Conservation (phyloP, 2,329 filamentous ascomycete genomes). For the Pseudopithomyces chartarum region DNA sequence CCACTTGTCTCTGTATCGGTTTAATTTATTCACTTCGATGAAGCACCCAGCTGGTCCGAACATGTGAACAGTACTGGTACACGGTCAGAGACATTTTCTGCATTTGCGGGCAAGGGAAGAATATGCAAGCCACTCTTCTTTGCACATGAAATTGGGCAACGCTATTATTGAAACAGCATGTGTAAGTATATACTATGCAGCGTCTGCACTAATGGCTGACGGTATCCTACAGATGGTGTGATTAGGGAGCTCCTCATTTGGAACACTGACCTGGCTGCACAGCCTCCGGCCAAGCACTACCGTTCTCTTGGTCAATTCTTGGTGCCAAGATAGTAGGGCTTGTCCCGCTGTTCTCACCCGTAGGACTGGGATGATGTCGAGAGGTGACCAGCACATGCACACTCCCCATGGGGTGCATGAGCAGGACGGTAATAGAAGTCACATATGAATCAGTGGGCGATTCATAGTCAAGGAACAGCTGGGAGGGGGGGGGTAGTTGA, state of each 20-base stretch:
- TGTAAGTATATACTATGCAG: background rate
- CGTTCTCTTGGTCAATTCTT: slow-evolving; percentile 1
- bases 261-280: background rate
- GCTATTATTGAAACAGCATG: background rate
- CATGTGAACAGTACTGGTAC: background rate
- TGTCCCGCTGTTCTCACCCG: slow-evolving; percentile 2
- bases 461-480: no score
- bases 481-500: no score
- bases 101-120: background rate
- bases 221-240: background rate
- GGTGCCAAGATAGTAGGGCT: slow-evolving; percentile 5
- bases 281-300: slow-evolving; percentile 7
- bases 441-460: background rate
- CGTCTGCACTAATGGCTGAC: background rate
- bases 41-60: background rate
- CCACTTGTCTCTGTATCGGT: no score
- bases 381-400: background rate
- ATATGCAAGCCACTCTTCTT: background rate
- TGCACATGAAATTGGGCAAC: background rate
- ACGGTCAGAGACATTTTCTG: background rate
- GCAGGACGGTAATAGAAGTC: background rate
- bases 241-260: background rate
- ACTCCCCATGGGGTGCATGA: background rate
- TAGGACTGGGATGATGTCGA: background rate
- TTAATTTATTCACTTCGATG: background rate